Evolutionary conservation across 257 asterid genomes (phyloP).

Genomic region (Solanum tarijense): DNA sequence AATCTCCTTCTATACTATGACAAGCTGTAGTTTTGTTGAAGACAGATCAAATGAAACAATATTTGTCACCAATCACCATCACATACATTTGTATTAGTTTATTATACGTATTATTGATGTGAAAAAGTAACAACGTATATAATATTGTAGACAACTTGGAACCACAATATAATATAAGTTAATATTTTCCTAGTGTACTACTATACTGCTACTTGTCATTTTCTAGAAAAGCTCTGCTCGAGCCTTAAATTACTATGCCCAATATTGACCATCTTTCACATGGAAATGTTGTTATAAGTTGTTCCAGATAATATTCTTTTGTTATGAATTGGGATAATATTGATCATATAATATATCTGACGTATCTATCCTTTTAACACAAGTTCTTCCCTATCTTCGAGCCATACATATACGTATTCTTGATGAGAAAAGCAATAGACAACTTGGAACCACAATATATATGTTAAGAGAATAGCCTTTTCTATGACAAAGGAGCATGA

Average conservation of each 20-base stretch:
- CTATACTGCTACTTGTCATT: neutral
- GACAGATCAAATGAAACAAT: neutral
- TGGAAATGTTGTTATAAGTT: neutral
- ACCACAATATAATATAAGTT: neutral
- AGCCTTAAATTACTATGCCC: too few relatives aligned
- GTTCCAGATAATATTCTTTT: neutral
- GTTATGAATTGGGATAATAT: too few relatives aligned
- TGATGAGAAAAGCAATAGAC: too few relatives aligned
- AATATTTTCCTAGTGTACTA: neutral
- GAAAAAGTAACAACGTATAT: neutral
- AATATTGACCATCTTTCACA: too few relatives aligned
- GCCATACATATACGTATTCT: neutral
- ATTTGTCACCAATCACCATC: neutral
- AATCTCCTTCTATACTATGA: neutral
- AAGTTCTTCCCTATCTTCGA: neutral
- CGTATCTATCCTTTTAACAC: neutral
- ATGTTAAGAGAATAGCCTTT: neutral
- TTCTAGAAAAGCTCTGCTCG: neutral
- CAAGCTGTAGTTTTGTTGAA: neutral
- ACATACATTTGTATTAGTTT: neutral
- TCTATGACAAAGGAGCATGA: neutral
- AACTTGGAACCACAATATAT: neutral
- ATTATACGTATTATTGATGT: neutral
- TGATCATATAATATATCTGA: neutral
- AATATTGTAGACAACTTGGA: neutral